These are phyloP conservation scores for Helianthus tuberosus DNA, from an alignment of 129 eudicot genomes.

Conservation along the genomic window DNA sequence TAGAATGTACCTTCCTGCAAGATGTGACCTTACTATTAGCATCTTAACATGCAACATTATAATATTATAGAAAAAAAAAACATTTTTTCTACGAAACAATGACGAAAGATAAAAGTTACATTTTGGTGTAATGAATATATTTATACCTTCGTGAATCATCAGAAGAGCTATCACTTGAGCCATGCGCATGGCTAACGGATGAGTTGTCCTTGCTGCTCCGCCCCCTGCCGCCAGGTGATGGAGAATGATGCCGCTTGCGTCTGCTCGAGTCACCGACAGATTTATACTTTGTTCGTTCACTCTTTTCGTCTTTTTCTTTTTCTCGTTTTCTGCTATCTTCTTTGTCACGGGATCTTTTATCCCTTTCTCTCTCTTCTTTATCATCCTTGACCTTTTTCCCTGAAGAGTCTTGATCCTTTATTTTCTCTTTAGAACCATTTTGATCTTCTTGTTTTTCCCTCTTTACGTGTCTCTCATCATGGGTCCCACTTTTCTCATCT, in stretches of 20 bases:
- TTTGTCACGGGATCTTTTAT: constrained; percentile 44
- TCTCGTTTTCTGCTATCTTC: constrained; percentile 66
- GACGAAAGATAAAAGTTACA: not conserved
- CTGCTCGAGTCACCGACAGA: constrained; percentile 47
- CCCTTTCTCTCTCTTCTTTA: constrained; percentile 51
- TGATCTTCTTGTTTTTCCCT: constrained; percentile 44
- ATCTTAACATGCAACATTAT: not conserved
- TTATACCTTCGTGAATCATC: constrained; percentile 77
- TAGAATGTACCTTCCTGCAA: constrained; percentile 70
- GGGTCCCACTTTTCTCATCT: constrained; percentile 51
- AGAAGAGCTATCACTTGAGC: constrained; percentile 64
- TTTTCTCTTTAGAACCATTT: constrained; percentile 55
- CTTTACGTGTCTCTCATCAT: constrained; percentile 54
- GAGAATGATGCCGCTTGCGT: constrained; percentile 69
- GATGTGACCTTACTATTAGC: constrained; percentile 26
- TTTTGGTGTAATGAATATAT: not conserved
- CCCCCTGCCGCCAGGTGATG: constrained; percentile 64
- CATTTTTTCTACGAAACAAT: not conserved
- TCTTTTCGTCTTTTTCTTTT: constrained; percentile 57
- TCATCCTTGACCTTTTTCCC: constrained; percentile 58
- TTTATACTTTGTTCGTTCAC: constrained; percentile 60
- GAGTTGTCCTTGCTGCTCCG: constrained; percentile 58
- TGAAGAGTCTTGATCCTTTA: constrained; percentile 64
- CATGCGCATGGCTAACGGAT: constrained; percentile 40
- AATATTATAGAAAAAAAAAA: not conserved